These are phyloP conservation scores for Sabuloglossum arenarium DNA, from an alignment of 495 filamentous ascomycete genomes.

Conservation along the genomic window DNA sequence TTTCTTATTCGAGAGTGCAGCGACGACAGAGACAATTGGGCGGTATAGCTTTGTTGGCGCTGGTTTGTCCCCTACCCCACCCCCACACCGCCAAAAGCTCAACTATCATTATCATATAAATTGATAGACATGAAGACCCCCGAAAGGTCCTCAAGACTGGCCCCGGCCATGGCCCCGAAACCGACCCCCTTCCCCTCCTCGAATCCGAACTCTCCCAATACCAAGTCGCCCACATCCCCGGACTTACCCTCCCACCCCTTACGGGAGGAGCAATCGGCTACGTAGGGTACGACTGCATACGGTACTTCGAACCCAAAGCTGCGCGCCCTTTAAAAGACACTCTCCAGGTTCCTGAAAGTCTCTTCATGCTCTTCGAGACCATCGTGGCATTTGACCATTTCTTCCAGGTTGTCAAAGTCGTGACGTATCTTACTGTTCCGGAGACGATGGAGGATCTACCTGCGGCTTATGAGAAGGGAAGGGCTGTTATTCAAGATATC, in stretches of 20 bases:
- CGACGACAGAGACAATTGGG: constrained; percentile 74
- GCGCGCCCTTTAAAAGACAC: constrained; percentile 70
- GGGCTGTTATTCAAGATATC: too few relatives aligned
- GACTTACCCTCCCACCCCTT: constrained; percentile 57
- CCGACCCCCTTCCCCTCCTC: constrained; percentile 64
- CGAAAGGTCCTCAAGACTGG: constrained; percentile 75
- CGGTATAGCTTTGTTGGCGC: constrained; percentile 90
- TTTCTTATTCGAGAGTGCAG: constrained; percentile 88
- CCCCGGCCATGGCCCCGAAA: constrained; percentile 58
- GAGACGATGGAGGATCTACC: constrained; percentile 23
- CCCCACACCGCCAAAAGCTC: background rate
- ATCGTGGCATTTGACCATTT: constrained; percentile 91
- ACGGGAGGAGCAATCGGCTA: constrained; percentile 90
- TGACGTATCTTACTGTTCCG: constrained; percentile 64
- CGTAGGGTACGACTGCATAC: constrained; percentile 90
- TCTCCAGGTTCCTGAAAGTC: constrained; percentile 67
- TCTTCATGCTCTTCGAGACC: constrained; percentile 97
- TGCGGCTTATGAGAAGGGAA: constrained; percentile 43
- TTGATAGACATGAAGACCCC: too few relatives aligned
- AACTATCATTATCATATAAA: constrained; percentile 1
- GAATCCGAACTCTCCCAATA: constrained; percentile 58
- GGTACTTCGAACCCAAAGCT: constrained; percentile 93
- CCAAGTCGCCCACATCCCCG: constrained; percentile 61
- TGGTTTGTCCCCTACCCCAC: constrained; percentile 24
- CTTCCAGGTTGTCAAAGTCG: constrained; percentile 74